phyloP scores from a whole-genome alignment of 2,329 filamentous ascomycete species.

The Paraphaeosphaeria minitans region DNA sequence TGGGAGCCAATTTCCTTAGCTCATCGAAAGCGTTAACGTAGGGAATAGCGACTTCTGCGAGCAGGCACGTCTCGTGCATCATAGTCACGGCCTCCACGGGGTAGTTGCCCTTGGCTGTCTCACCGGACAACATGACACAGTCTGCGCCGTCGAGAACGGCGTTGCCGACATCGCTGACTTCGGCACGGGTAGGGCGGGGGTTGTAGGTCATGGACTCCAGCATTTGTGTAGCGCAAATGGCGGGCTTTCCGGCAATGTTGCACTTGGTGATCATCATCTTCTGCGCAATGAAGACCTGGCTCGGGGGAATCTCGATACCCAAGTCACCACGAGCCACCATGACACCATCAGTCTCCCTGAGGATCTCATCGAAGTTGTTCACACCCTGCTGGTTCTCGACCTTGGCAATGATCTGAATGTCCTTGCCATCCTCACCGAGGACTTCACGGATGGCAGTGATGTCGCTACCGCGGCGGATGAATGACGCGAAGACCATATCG shows the following conservation, averaged over 20 bases:
- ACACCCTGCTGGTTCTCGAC: slow-evolving; percentile 99
- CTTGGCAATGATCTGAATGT: slow-evolving; percentile 99
- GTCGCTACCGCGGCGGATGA: slow-evolving; percentile 93
- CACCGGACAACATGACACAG: slow-evolving; percentile 99
- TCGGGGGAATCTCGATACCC: slow-evolving; percentile 97
- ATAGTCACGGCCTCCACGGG: slow-evolving; percentile 89
- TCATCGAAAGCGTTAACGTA: slow-evolving; percentile 98
- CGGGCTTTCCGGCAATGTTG: slow-evolving; percentile 98
- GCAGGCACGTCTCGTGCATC: slow-evolving; percentile 98
- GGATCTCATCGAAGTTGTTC: slow-evolving; percentile 99
- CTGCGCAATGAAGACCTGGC: slow-evolving; percentile 98
- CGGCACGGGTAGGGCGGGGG: slow-evolving; percentile 94
- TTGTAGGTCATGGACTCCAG: slow-evolving; percentile 99
- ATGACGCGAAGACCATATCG: slow-evolving; percentile 98
- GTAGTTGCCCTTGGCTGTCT: slow-evolving; percentile 98
- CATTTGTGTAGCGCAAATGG: slow-evolving; percentile 99
- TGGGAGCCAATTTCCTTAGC: slow-evolving; percentile 79
- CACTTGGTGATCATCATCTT: slow-evolving; percentile 99
- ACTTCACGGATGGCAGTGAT: slow-evolving; percentile 91
- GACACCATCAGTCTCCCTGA: slow-evolving; percentile 95
- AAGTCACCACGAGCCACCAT: slow-evolving; percentile 99
- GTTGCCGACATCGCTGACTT: slow-evolving; percentile 98
- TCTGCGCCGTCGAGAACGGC: slow-evolving; percentile 96
- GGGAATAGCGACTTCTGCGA: slow-evolving; percentile 95
- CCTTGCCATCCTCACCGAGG: slow-evolving; percentile 86